A percentile compares a stretch with the other conserved stretches of the same genome.
phyloP scores from a whole-genome alignment of 441 rosid species.

The Gossypium trilobum region DNA sequence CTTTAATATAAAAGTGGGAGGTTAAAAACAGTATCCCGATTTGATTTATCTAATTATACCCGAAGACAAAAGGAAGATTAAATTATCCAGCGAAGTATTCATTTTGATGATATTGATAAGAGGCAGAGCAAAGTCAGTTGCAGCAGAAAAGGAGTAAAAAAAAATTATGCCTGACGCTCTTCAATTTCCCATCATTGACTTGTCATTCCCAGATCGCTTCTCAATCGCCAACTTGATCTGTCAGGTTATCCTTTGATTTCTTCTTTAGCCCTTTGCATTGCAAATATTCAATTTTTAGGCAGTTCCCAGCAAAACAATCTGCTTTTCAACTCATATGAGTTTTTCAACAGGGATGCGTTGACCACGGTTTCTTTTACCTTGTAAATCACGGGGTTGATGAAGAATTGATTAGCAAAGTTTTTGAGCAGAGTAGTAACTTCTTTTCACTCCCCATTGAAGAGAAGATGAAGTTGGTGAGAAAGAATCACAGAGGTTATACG shows the following conservation, averaged over 20 bases:
- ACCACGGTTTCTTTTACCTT: slow-evolving; percentile 70
- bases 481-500: slow-evolving; percentile 54
- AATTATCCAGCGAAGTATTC: too few species aligned
- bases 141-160: not conserved
- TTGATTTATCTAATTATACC: too few species aligned
- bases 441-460: slow-evolving; percentile 47
- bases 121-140: not conserved
- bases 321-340: not conserved
- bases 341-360: slow-evolving; percentile 54
- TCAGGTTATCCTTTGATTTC: slow-evolving; percentile 27
- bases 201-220: slow-evolving; percentile 35
- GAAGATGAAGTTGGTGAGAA: slow-evolving; percentile 42
- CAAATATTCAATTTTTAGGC: not conserved
- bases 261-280: not conserved
- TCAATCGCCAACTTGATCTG: slow-evolving; percentile 46
- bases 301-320: not conserved
- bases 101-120: too few species aligned
- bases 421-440: slow-evolving; percentile 43
- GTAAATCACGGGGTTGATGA: slow-evolving; percentile 63
- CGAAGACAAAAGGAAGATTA: too few species aligned
- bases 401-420: slow-evolving; percentile 30
- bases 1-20: too few species aligned
- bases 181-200: slow-evolving; percentile 45
- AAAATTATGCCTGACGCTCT: slow-evolving; percentile 25
- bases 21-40: too few species aligned